Evolutionary conservation across 2,329 filamentous ascomycete species (phyloP).

Genomic region (Setomelanomma holmii): DNA sequence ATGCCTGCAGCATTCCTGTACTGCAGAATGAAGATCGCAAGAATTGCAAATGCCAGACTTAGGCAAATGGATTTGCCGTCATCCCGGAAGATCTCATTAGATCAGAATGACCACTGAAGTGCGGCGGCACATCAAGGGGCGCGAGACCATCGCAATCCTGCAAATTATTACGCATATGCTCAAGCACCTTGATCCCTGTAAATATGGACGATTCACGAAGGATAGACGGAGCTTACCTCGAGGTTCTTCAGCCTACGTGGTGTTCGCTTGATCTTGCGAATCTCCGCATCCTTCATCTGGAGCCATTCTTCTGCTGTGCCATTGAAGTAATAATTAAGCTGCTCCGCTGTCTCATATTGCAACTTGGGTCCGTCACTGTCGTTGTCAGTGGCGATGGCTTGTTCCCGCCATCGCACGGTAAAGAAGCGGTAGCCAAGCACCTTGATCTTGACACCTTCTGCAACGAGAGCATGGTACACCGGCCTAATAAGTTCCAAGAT

Average conservation of each 20-base stretch:
- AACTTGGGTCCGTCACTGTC: background rate
- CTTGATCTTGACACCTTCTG: slow-evolving; percentile 4
- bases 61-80: too few relatives aligned
- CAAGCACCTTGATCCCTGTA: background rate
- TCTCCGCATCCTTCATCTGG: slow-evolving; percentile 11
- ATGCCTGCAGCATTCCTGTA: too few relatives aligned
- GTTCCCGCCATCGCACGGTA: slow-evolving; percentile 1
- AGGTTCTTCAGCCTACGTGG: slow-evolving; percentile 2
- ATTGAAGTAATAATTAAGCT: slow-evolving; percentile 13
- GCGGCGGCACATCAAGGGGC: too few relatives aligned
- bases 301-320: slow-evolving; percentile 12
- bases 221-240: background rate
- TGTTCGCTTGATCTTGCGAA: background rate
- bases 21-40: too few relatives aligned
- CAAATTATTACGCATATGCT: background rate
- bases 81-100: too few relatives aligned
- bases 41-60: too few relatives aligned
- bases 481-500: slow-evolving; percentile 11
- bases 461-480: background rate
- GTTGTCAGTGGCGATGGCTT: background rate
- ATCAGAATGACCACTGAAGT: too few relatives aligned
- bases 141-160: background rate
- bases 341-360: slow-evolving; percentile 3
- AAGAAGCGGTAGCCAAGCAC: slow-evolving; percentile 15
- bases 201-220: background rate